Evolutionary conservation across 2,329 filamentous ascomycete species (phyloP), one percentile per base, ranked within the genome.

Genomic region (Coniochaeta sp.): DNA sequence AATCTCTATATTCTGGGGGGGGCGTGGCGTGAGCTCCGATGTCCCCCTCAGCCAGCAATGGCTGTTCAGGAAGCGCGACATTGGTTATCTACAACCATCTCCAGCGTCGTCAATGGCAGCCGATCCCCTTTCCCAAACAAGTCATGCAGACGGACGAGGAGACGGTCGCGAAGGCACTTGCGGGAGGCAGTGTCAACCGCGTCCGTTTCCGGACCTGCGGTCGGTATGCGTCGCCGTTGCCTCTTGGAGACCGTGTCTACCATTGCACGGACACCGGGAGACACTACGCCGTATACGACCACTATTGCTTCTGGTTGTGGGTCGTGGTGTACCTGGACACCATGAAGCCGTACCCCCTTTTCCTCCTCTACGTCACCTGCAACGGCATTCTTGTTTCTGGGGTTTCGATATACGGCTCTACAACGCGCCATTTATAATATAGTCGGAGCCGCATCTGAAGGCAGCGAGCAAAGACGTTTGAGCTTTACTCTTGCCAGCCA

Each of bases 201-300:
- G 36, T 38, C 16, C 36, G 36, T 38, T 38, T 38, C 36, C 36
- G 12, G 36, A 38, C 36, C 36, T 38, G 36, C 36, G 36, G 36
- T 38, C 36, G 36, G 36, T 38, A 14, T 38, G 36, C 36, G 36
- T 38, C 36, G 36, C 36, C 36, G 36, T 38, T 38, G 26, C 55
- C 55, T 6, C 61, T 62, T 28, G 55, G 54, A 14, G 61, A 62
- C 36, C 61, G 61, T n/a, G 61, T 62, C 9, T 62, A 62, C 36
- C 61, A 62, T 58, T 58, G 43, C 36, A 54, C 55, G 22, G 33
- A 56, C 24, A 19, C 58, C 44, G 58, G 19, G 17, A 22, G 31
- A 40, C 24, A 57, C 38, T 19, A 26, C 56, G 28, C 17, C 12
- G 31, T 60, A n/a, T 62, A 60, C 22, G 61, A 62, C 26, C 61